Evolutionary conservation across 169 alveolate species (phyloP).

Genomic region (Plasmodium gallinaceum): DNA sequence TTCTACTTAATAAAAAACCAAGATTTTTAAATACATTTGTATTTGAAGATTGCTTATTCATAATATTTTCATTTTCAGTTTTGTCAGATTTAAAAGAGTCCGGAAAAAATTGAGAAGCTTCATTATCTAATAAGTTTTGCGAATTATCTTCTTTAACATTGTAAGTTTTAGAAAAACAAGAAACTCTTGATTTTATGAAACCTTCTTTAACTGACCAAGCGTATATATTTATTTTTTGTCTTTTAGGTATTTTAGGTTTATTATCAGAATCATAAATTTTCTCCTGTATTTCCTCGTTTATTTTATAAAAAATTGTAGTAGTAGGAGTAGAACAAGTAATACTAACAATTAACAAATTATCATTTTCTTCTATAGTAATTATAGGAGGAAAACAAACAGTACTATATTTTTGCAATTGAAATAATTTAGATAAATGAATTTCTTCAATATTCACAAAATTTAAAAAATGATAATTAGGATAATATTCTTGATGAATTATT

Average conservation of each 20-base stretch:
- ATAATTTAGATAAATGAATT: conserved; percentile 84
- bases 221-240: conserved; percentile 47
- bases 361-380: conserved; percentile 78
- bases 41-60: conserved; percentile 14
- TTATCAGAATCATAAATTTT: conserved; percentile 34
- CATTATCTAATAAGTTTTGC: background rate
- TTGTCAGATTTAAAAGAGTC: background rate
- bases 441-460: conserved; percentile 81
- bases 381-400: conserved; percentile 82
- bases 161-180: conserved; percentile 68
- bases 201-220: conserved; percentile 67
- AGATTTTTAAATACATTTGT: conserved; percentile 67
- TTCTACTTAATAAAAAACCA: conserved; percentile 57
- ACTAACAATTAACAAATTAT: conserved; percentile 22
- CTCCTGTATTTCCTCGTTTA: conserved; percentile 35
- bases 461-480: conserved; percentile 86
- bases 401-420: conserved; percentile 77
- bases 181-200: conserved; percentile 50
- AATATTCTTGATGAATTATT: conserved; percentile 82
- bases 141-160: conserved; percentile 27
- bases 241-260: conserved; percentile 49
- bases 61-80: background rate
- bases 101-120: background rate
- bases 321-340: conserved; percentile 59
- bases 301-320: conserved; percentile 40